phyloP scores from a whole-genome alignment of 352 stramenopile species.

The Pythium apleroticum region DNA sequence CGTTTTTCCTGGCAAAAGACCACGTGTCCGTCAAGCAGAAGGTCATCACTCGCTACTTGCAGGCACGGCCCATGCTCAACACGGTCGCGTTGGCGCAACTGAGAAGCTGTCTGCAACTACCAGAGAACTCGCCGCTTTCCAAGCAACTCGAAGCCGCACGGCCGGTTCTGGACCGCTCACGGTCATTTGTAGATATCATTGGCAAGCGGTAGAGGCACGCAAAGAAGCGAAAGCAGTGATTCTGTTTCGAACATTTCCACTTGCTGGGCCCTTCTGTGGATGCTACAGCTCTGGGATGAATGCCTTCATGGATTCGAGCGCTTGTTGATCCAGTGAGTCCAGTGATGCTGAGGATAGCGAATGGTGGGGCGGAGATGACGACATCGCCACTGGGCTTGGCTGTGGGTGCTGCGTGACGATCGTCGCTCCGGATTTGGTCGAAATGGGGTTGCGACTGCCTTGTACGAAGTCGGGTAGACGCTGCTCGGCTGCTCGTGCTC shows the following conservation, averaged over 20 bases:
- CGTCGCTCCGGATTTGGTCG: slow-evolving; percentile 27
- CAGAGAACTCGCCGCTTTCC: slow-evolving; percentile 52
- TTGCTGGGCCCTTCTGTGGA: no score
- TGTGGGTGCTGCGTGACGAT: background rate
- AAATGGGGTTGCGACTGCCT: slow-evolving; percentile 40
- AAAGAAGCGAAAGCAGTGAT: background rate
- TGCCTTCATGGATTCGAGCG: slow-evolving; percentile 12
- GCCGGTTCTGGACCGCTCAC: slow-evolving; percentile 25
- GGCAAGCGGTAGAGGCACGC: slow-evolving; percentile 20
- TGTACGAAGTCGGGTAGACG: slow-evolving; percentile 52
- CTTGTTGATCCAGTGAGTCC: slow-evolving; percentile 24
- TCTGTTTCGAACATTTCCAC: background rate
- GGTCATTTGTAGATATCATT: slow-evolving; percentile 54
- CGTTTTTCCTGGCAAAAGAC: slow-evolving; percentile 48
- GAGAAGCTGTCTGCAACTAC: slow-evolving; percentile 49
- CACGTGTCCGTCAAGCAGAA: slow-evolving; percentile 49
- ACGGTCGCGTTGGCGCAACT: slow-evolving; percentile 45
- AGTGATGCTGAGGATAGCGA: slow-evolving; percentile 4
- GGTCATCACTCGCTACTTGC: slow-evolving; percentile 50
- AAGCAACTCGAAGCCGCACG: slow-evolving; percentile 42
- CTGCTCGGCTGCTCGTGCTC: slow-evolving; percentile 12
- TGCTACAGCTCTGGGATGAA: slow-evolving; percentile 1
- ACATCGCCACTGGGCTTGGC: background rate
- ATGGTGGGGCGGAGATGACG: background rate
- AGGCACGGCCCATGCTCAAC: slow-evolving; percentile 40